A percentile compares a stretch with the other conserved stretches of the same genome.
phyloP scores from a whole-genome alignment of 495 filamentous ascomycete species.

The Monascus purpureus region DNA sequence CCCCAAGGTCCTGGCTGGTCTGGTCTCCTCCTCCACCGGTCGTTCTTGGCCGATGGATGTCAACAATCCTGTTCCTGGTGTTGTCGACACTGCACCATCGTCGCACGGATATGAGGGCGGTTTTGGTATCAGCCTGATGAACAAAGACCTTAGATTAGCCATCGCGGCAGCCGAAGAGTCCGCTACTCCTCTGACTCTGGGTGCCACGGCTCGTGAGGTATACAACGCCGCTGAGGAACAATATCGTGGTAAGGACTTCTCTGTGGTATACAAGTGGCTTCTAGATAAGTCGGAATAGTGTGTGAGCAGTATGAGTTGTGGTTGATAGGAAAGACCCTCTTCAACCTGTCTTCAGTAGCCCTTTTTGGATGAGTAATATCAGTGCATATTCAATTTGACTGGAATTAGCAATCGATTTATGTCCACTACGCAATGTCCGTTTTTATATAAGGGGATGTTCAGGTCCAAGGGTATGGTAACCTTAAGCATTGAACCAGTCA shows the following conservation, averaged over 20 bases:
- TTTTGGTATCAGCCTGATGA: conserved; percentile 73
- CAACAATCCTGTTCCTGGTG: conserved; percentile 88
- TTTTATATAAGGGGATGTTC: no score
- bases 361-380: no score
- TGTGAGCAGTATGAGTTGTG: background rate
- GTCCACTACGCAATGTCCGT: no score
- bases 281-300: conserved; percentile 21
- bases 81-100: conserved; percentile 57
- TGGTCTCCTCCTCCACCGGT: conserved; percentile 79
- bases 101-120: conserved; percentile 64
- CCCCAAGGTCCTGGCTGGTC: conserved; percentile 56
- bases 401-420: no score
- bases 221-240: conserved; percentile 48
- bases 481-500: no score
- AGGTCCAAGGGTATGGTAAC: no score
- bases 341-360: no score
- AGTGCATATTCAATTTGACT: no score
- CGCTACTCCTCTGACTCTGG: conserved; percentile 51
- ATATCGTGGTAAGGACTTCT: conserved; percentile 67
- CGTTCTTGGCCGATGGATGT: conserved; percentile 84
- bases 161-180: conserved; percentile 57
- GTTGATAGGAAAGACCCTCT: no score
- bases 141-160: conserved; percentile 67
- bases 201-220: conserved; percentile 46
- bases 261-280: conserved; percentile 69